These are phyloP conservation scores for Eruca vesicaria DNA, from an alignment of 441 rosid genomes.

Conservation along the genomic window DNA sequence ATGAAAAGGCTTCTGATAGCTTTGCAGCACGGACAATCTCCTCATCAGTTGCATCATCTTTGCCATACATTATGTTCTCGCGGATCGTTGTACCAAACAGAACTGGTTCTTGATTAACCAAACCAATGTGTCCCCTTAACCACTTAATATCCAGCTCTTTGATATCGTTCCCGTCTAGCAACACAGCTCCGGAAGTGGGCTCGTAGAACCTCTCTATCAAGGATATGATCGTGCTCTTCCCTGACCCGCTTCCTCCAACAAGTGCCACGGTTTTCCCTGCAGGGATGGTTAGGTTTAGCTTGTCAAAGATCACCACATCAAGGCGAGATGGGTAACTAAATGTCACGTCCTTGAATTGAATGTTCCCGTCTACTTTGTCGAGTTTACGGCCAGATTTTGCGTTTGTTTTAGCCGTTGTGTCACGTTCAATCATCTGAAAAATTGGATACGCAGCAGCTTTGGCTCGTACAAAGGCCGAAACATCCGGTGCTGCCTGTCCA, in stretches of 20 bases:
- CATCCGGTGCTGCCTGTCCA: conserved; percentile 88
- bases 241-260: conserved; percentile 96
- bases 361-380: conserved; percentile 64
- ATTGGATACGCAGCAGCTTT: conserved; percentile 87
- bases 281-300: conserved; percentile 57
- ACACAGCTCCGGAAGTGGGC: conserved; percentile 64
- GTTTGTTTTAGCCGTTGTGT: conserved; percentile 54
- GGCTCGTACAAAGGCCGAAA: conserved; percentile 75
- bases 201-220: conserved; percentile 90
- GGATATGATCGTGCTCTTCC: conserved; percentile 88
- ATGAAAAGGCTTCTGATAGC: conserved; percentile 81
- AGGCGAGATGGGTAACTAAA: conserved; percentile 90
- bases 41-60: conserved; percentile 71
- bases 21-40: conserved; percentile 80
- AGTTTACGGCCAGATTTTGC: conserved; percentile 51
- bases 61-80: conserved; percentile 91
- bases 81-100: conserved; percentile 81
- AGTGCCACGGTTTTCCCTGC: conserved; percentile 86
- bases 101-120: conserved; percentile 98
- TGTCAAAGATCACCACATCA: conserved; percentile 60
- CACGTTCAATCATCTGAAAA: conserved; percentile 87
- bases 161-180: conserved; percentile 64
- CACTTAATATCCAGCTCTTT: conserved; percentile 75
- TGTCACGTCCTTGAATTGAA: conserved; percentile 63
- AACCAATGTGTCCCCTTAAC: conserved; percentile 83